Evolutionary conservation across 2,329 filamentous ascomycete genomes (phyloP).

Genomic region (Diaporthe ampelina): DNA sequence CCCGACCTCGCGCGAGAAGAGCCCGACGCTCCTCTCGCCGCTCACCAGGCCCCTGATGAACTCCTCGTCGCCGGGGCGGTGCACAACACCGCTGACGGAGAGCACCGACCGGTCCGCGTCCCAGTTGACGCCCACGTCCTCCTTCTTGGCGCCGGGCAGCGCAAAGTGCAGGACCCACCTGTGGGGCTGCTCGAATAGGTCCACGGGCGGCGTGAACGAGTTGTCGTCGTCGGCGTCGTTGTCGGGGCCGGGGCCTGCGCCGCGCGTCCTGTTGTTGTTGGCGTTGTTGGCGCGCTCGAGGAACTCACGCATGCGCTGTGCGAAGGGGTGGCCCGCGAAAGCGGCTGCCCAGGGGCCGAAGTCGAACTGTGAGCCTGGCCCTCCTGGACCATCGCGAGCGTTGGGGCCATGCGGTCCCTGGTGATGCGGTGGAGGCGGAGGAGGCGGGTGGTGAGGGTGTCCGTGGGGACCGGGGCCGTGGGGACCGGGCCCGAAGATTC

Average conservation of each 20-base stretch:
- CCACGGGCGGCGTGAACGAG: conserved; percentile 75
- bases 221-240: conserved; percentile 49
- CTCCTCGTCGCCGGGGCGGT: conserved; percentile 79
- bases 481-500: conserved; percentile 33
- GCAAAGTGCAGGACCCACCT: conserved; percentile 79
- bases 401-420: conserved; percentile 41
- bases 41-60: conserved; percentile 74
- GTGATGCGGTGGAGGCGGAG: conserved; percentile 1
- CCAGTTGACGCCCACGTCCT: conserved; percentile 84
- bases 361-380: conserved; percentile 49
- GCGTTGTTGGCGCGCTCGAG: conserved; percentile 46
- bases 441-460: conserved; percentile 5
- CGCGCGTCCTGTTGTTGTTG: conserved; percentile 40
- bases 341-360: conserved; percentile 56
- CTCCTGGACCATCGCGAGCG: conserved; percentile 43
- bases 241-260: conserved; percentile 39
- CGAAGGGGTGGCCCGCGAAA: conserved; percentile 58
- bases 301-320: conserved; percentile 58
- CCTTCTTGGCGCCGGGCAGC: conserved; percentile 83
- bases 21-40: conserved; percentile 78
- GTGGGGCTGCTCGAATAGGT: conserved; percentile 76
- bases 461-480: conserved; percentile 37
- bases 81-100: conserved; percentile 78
- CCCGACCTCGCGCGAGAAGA: conserved; percentile 79
- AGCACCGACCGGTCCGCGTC: conserved; percentile 77